phyloP scores from a whole-genome alignment of 2,329 filamentous ascomycete genomes.

The Pseudogymnoascus pannorum region DNA sequence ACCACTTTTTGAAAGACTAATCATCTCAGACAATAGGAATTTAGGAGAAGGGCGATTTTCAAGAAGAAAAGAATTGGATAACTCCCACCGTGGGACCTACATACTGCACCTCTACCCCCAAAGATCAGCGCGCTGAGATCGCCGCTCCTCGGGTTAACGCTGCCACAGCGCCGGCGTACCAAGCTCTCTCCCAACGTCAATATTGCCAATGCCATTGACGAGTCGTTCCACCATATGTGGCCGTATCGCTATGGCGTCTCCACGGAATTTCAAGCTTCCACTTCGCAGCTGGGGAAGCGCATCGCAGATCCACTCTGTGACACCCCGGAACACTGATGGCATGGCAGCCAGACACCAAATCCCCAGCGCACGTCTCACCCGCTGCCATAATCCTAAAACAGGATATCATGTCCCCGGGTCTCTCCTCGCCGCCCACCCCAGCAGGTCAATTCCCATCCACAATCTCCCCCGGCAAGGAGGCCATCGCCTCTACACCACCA shows the following conservation, averaged over 20 bases:
- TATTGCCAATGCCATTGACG: background rate
- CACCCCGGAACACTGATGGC: background rate
- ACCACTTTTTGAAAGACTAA: background rate
- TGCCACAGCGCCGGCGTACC: background rate
- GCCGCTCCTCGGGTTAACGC: background rate
- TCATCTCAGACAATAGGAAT: background rate
- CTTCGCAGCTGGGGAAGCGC: background rate
- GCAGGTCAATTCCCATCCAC: background rate
- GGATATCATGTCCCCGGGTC: no score
- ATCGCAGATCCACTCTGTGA: background rate
- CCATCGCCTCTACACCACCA: background rate
- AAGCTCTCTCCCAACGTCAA: background rate
- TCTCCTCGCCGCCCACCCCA: accelerated
- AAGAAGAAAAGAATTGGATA: background rate
- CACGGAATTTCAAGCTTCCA: background rate
- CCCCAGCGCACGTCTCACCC: background rate
- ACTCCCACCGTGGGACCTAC: background rate
- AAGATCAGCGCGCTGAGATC: background rate
- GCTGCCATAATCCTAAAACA: background rate
- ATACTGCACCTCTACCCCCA: background rate
- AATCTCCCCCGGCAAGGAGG: background rate
- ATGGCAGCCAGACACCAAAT: background rate
- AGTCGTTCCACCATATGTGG: background rate
- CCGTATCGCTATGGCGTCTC: background rate
- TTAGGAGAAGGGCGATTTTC: background rate